Conservation (phyloP, 2,329 filamentous ascomycete species). For the Claviceps citrina region DNA sequence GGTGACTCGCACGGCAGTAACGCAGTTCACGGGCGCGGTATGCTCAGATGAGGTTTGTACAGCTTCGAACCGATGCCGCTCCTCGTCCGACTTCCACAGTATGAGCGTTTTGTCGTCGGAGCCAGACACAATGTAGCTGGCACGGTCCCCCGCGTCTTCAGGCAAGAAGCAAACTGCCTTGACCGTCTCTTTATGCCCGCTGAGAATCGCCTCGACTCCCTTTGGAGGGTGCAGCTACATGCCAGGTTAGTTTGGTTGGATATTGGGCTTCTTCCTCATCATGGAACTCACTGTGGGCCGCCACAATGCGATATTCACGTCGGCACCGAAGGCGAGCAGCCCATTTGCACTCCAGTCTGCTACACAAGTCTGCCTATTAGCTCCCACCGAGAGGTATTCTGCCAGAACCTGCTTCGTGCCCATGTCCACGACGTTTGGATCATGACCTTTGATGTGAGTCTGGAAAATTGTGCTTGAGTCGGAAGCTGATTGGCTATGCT, state of each 20-base stretch:
- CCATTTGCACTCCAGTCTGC: constrained; percentile 73
- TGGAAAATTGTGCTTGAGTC: constrained; percentile 19
- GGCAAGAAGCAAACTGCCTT: constrained; percentile 72
- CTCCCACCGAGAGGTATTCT: constrained; percentile 58
- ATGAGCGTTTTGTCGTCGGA: constrained; percentile 65
- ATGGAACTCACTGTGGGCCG: constrained; percentile 48
- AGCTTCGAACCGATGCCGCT: constrained; percentile 19
- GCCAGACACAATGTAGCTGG: constrained; percentile 56
- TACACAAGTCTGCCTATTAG: constrained; percentile 76
- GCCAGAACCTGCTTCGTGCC: constrained; percentile 19
- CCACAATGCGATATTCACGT: constrained; percentile 83
- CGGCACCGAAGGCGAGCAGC: constrained; percentile 73
- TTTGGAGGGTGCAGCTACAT: constrained; percentile 21
- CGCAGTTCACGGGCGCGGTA: constrained; percentile 58
- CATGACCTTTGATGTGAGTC: constrained; percentile 13
- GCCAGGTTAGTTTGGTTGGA: not conserved
- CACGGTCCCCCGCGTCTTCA: constrained; percentile 24
- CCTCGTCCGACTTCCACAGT: constrained; percentile 43
- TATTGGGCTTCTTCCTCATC: not conserved
- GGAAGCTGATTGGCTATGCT: constrained; percentile 22
- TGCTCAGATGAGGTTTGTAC: constrained; percentile 47
- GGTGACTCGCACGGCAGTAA: constrained; percentile 28
- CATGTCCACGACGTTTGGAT: constrained; percentile 12
- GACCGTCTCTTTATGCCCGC: constrained; percentile 64
- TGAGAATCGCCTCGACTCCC: constrained; percentile 53